A percentile compares a stretch with the other conserved stretches of the same genome.
Evolutionary conservation across 1,284 basidiomycete genomes (phyloP).

Genomic region (Hymenochaete sp.): DNA sequence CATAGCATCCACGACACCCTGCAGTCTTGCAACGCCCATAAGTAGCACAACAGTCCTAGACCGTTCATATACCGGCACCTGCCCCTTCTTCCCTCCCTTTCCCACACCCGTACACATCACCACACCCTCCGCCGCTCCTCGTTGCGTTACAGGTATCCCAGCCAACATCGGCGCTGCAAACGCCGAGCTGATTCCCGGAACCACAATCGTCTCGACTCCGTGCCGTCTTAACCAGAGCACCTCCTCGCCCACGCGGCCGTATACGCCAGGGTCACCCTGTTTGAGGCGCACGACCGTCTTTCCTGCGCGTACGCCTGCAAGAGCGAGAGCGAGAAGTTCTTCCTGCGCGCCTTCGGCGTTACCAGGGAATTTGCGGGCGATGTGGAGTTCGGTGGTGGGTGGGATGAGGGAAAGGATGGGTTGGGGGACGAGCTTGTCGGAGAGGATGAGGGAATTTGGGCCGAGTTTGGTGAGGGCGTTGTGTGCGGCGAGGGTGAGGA

Average conservation of each 20-base stretch:
- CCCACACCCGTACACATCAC: constrained; percentile 93
- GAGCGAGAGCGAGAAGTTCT: constrained; percentile 88
- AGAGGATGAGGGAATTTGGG: constrained; percentile 77
- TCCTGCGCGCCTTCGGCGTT: constrained; percentile 92
- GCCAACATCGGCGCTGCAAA: constrained; percentile 86
- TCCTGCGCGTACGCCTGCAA: constrained; percentile 73
- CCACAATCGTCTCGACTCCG: constrained; percentile 75
- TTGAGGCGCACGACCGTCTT: constrained; percentile 88
- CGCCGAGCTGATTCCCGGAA: constrained; percentile 86
- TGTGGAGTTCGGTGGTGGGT: constrained; percentile 57
- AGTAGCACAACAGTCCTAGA: constrained; percentile 75
- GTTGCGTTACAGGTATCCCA: constrained; percentile 90
- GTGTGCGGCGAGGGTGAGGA: constrained; percentile 85
- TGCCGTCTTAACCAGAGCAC: constrained; percentile 82
- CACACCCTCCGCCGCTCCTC: constrained; percentile 86
- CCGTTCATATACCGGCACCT: constrained; percentile 81
- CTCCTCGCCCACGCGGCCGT: constrained; percentile 92
- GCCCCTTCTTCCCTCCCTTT: constrained; percentile 75
- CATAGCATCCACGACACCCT: constrained; percentile 63
- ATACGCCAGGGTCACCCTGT: constrained; percentile 94
- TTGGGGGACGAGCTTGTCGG: constrained; percentile 95
- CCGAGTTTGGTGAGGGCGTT: constrained; percentile 54
- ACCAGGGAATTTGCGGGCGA: constrained; percentile 95
- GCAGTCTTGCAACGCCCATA: constrained; percentile 90
- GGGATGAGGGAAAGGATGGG: constrained; percentile 87